Evolutionary conservation across 2,329 filamentous ascomycete genomes (phyloP), one percentile per base, ranked within the genome.

Genomic region (Xylaria sp.): DNA sequence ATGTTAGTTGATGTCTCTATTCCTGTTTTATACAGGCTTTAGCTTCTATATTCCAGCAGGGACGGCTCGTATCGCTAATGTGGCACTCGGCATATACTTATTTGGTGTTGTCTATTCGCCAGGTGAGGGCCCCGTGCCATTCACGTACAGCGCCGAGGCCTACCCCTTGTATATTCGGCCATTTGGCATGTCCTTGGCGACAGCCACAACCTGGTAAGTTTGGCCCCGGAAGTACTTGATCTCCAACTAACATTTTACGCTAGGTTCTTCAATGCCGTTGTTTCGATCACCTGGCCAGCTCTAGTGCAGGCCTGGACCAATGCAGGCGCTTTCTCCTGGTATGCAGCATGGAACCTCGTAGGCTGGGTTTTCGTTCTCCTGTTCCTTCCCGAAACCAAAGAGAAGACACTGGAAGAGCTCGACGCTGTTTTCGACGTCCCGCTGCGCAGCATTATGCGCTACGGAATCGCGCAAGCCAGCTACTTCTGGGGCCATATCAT

Each of bases 121-220:
- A 0, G 89, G 89, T 44, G 88, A 89, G 75, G 89, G 89, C 0
- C 83, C 82, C 5, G 88, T 91, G 0, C 88, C 89, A 0, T 91
- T 91, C 74, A 90, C 88, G 0, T 91, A 91, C 76, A 90, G 87
- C 0, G 89, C 89, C 23, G 89, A 91, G 76, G 89, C 88, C 1
- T 91, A 90, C 74, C 89, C 89, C 4, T 80, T 90, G 1, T 89
- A 90, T 70, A 85, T 90, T 48, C 86, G 89, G 18, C 83, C 87
- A 1, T 82, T 89, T 59, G 88, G 88, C 48, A 90, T 90, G 88
- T 86, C 86, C 1, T 79, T 90, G 0, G 84, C 85, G 0, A 86
- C 84, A 1, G 84, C 85, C 0, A 86, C 84, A 1, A 85, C 83
- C 0, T 86, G 84, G 84, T 71, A 48, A 64, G 69, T 51, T 2